Evolutionary conservation across 305 asterid species (phyloP).

Genomic region (Fraxinus sp.): DNA sequence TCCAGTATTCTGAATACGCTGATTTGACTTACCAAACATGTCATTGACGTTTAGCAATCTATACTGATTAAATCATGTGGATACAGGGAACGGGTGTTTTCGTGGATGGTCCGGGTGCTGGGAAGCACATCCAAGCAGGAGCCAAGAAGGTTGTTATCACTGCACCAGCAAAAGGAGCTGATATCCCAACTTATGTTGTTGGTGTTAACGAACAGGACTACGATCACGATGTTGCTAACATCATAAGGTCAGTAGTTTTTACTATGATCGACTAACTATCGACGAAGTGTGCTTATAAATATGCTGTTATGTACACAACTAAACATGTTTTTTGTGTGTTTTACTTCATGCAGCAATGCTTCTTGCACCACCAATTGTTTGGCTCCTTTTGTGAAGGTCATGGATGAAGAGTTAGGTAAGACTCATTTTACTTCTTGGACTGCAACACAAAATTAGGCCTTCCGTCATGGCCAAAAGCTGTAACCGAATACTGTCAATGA

Average conservation of each 20-base stretch:
- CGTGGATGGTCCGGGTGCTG: constrained; percentile 95
- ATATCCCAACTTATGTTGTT: constrained; percentile 83
- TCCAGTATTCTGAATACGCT: not conserved
- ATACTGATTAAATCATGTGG: not conserved
- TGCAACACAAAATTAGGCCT: not conserved
- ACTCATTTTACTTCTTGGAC: not conserved
- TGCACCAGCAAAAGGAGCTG: constrained; percentile 94
- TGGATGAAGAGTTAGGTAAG: constrained; percentile 87
- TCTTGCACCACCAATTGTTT: constrained; percentile 98
- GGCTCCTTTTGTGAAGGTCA: constrained; percentile 88
- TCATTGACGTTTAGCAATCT: not conserved
- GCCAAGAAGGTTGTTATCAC: constrained; percentile 92
- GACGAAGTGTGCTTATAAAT: not conserved
- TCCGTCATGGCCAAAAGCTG: not conserved
- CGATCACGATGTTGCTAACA: constrained; percentile 68
- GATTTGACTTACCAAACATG: not conserved
- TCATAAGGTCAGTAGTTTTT: constrained; percentile 57
- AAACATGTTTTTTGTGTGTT: not conserved
- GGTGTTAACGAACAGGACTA: constrained; percentile 89
- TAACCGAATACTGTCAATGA: not conserved
- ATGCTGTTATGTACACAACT: not conserved
- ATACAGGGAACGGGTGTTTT: constrained; percentile 88
- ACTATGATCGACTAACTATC: not conserved
- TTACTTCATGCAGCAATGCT: constrained; percentile 68
- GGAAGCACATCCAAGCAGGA: constrained; percentile 95